A percentile compares a stretch with the other conserved stretches of the same genome.
Conservation (phyloP, 306 rosid species). For the Argentina anserina region DNA sequence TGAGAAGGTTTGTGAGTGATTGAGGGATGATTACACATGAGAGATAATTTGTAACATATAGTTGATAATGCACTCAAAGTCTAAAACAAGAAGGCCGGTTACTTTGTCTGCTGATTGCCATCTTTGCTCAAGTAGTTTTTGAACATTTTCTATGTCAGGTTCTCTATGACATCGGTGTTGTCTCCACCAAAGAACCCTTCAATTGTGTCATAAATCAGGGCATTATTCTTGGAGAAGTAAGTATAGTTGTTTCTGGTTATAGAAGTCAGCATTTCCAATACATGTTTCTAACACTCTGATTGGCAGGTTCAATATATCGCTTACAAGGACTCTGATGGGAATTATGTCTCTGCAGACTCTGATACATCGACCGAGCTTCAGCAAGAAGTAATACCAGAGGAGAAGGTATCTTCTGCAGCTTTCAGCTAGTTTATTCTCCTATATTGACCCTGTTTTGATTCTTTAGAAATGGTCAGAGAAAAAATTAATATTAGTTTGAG, state of each 20-base stretch:
- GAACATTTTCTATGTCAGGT: slow-evolving; percentile 59
- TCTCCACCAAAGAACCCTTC: slow-evolving; percentile 93
- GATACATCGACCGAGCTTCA: slow-evolving; percentile 45
- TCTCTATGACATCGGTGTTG: slow-evolving; percentile 85
- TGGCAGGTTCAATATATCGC: slow-evolving; percentile 92
- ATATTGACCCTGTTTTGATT: neutral
- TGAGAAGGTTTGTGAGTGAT: neutral
- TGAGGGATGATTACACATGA: neutral
- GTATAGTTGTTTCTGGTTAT: slow-evolving; percentile 28
- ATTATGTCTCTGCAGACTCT: slow-evolving; percentile 62
- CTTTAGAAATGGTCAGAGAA: neutral
- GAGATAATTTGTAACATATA: neutral
- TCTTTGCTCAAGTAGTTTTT: slow-evolving; percentile 4
- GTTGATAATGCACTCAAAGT: neutral
- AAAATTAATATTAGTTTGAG: neutral
- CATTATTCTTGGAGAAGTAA: slow-evolving; percentile 92
- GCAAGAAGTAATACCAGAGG: slow-evolving; percentile 63
- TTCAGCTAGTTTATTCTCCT: slow-evolving; percentile 14
- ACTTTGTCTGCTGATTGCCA: neutral
- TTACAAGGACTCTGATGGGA: slow-evolving; percentile 63
- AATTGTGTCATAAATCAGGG: slow-evolving; percentile 99
- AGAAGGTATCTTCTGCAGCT: slow-evolving; percentile 52
- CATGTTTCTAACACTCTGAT: slow-evolving; percentile 39
- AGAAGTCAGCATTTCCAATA: neutral
- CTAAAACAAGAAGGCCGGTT: neutral